Base-by-base conservation (phyloP, 805 yeast genomes). In the Tetrapisispora phaffii region DNA sequence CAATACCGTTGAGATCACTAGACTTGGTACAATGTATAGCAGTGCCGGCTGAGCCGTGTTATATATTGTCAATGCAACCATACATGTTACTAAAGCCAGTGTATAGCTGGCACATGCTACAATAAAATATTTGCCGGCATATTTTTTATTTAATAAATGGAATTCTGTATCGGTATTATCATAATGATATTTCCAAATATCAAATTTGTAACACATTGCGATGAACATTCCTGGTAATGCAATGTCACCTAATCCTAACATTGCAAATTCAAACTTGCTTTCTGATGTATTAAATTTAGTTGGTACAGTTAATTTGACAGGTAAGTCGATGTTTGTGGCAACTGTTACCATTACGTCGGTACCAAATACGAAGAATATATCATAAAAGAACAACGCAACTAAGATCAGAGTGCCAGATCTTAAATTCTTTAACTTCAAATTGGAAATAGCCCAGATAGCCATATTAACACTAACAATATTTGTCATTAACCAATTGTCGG, bases 11-110 rank as follows among this genome's bases (percentile, higher is more conserved):
- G 72, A 61, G 0, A 66, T 8, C 0, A 68, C 29, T 24, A 73
- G 38, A 4, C 65, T 53, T 4, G 88, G 88, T 4, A 79, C 79
- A 22, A 82, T 59, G 55, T 80, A 82, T 17, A 82, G 56, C 49
- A 82, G 62, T 0, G 87, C 87, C 1, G 88, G 88, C 59, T 81
- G 88, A 0, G 79, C 85, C 10, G 54, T 58, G 1, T 69, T 53
- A 48, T 54, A 74, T 3, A 54, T 42, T 28, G 65, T 62, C 41
- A 74, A 58, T 3, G 69, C 74, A 2, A 48, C 51, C 41, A 72
- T 60, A 1, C 86, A 75, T 0, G 55, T 40, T 0, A 58, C 20
- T 34, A 82, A 55, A 0, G 78, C 81, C n/a, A 68, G 5, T 0
- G 62, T 44, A 56, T 82, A 82, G 10, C 76, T 70, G 2, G 68